Base-by-base conservation (phyloP, 768 basidiomycete genomes). In the Rhizopogon salebrosus region DNA sequence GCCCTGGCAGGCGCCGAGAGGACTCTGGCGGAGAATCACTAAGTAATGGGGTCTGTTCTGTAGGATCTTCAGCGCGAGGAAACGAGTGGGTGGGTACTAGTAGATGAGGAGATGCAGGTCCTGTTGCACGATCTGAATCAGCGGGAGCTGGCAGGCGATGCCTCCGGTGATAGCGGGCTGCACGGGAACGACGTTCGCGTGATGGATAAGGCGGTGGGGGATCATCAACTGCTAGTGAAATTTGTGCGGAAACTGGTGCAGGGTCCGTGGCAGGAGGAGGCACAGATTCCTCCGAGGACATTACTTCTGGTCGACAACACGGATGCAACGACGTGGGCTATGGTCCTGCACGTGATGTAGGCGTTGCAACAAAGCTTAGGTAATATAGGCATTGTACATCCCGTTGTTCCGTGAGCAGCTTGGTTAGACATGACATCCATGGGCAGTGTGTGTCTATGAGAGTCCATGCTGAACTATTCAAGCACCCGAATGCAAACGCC, bases 141-240 rank as follows among this genome's bases (percentile, higher is more conserved):
- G 63, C 48, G 5, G 72, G 72, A 7, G 65, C 60, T 26, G 72
- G 59, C 41, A 58, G 37, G 56, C 70, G 62, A 46, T 70, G 58
- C 52, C 66, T 67, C 53, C 63, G 69, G 6, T 58, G 55, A 42
- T 59, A 42, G 23, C 69, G 70, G 48, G 63, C 58, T 41, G 69
- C 54, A 49, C 75, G 68, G 6, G 67, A 51, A 35, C 79, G 77
- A 20, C 80, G 72, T 54, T 75, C 64, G 31, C 66, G 70, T 1
- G 75, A 72, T 18, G 85, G 86, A 65, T 89, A 89, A 2, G 87
- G 87, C 0, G 87, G 87, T 9, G 87, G 87, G 3, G 87, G 87
- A 58, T 89, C 86, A 9, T 67, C 52, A 5, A 53, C 51, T 2
- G 60, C 43, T 16, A 22, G 29, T 10, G 10, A 9, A 29, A 9